Evolutionary conservation across 2,329 filamentous ascomycete species (phyloP), one percentile per base, ranked within the genome.

Genomic region (Macrophomina pseudophaseolina): DNA sequence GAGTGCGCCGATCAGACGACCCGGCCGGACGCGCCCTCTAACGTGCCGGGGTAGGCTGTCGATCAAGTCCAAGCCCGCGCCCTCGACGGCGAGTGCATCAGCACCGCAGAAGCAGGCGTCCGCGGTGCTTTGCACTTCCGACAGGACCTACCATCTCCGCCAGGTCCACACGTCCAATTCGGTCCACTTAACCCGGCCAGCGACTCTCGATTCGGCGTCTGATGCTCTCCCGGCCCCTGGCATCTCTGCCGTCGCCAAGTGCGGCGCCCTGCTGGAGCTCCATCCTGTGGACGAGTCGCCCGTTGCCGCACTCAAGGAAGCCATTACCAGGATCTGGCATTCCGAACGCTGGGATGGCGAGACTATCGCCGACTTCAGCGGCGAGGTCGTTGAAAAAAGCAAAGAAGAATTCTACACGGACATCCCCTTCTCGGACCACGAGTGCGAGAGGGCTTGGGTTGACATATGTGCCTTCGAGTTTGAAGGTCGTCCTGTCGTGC

Each of bases 151-250:
- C 78, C 82, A 84, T 67, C 77, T 90, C 62, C 86, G 87, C 70
- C 87, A 90, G 75, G 87, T 90, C 63, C 87, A 88, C 71, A 89
- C 87, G 16, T 89, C 87, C 32, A 90, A 90, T 70, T 87, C 85
- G 42, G 80, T 90, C 66, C 86, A 86, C 74, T 73, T 89, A 44
- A 78, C 86, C 30, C 78, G 78, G 59, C 81, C 83, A 49, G 67
- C 68, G 4, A 80, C 80, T 73, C 74, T 69, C 75, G 75, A 72
- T 73, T 71, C 73, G 73, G 75, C 74, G 71, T 46, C 64, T 74
- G 44, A 74, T 71, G 58, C 71, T 73, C 28, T 59, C 38, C 67
- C 69, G n/a, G 66, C 71, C 44, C 71, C 75, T 38, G 76, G 74
- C 54, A 74, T 81, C 58, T 72, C 78, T 68, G 80, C 80, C 65